Conservation (phyloP, 257 asterid genomes). For the Solanum megistacrolobum region DNA sequence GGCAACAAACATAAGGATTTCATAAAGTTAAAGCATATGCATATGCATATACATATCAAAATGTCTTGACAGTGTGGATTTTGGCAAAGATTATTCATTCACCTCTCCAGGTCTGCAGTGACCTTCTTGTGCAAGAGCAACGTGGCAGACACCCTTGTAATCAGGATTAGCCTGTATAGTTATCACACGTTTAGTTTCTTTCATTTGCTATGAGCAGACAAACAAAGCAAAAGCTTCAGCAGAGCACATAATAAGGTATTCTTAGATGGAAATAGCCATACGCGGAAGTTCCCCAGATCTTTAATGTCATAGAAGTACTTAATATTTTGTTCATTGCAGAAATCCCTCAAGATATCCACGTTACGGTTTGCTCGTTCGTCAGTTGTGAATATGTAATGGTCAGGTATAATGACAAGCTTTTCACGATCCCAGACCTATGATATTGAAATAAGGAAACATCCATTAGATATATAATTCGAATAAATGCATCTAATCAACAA, state of each 20-base stretch:
- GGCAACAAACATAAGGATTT: slow-evolving; percentile 3
- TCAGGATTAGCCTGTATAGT: slow-evolving; percentile 84
- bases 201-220: neutral
- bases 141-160: slow-evolving; percentile 96
- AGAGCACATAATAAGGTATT: neutral
- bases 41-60: neutral
- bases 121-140: slow-evolving; percentile 99
- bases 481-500: neutral
- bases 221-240: neutral
- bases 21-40: neutral
- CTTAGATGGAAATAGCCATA: slow-evolving; percentile 7
- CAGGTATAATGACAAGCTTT: slow-evolving; percentile 82
- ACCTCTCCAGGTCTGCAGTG: slow-evolving; percentile 99
- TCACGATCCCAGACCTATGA: slow-evolving; percentile 93
- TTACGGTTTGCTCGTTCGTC: slow-evolving; percentile 95
- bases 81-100: neutral
- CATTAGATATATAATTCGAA: neutral
- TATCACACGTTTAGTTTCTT: neutral
- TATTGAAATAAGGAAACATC: neutral
- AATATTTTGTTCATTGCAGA: slow-evolving; percentile 77
- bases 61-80: neutral
- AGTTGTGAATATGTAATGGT: slow-evolving; percentile 87
- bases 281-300: slow-evolving; percentile 87
- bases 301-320: slow-evolving; percentile 91
- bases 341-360: slow-evolving; percentile 91